Evolutionary conservation across 2,329 filamentous ascomycete genomes (phyloP), one percentile per base, ranked within the genome.

Genomic region (Dactylellina leptospora): DNA sequence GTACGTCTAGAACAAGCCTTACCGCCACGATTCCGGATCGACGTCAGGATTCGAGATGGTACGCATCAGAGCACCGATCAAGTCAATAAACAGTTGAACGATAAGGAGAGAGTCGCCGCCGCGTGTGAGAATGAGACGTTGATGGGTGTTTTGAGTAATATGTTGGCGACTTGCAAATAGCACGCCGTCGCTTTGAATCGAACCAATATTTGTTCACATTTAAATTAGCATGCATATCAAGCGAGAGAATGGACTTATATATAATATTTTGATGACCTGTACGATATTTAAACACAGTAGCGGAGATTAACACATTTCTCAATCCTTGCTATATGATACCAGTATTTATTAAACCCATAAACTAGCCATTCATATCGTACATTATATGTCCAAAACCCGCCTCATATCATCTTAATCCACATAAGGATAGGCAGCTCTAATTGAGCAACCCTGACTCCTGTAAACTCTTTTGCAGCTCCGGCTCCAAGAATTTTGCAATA

Each of bases 51-150:
- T 80, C 97, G 97, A 80, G 90, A 96, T 81, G 93, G 93, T 74
- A 95, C 92, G n/a, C 95, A 97, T 80, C 91, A 88, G 75, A 96
- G 96, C 73, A 93, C 92, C 47, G 92, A 96, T 74, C 92, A 96
- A 79, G 92, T 97, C 56, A 97, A 96, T 82, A 97, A 97, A 83
- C 95, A 99, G 81, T 83, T 99, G 44, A 91, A 88, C 30, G 95
- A 99, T 81, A 99, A 97, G 83, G 95, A 99, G 82, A 85, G 95
- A 73, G 95, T 99, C 45, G 93, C 93, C 0, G 95, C 95, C 8
- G 95, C 95, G 4, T 82, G 97, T 76, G 95, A 97, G 81, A 99
- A 99, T 79, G 90, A 91, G 63, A 96, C 91, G 0, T 82, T 99
- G 71, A 92, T 91, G 83, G 88, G 88, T 40, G 91, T 97, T 28